Base-by-base conservation (phyloP, 192 early-diverging fungal genomes). In the Umbelopsis sp. region DNA sequence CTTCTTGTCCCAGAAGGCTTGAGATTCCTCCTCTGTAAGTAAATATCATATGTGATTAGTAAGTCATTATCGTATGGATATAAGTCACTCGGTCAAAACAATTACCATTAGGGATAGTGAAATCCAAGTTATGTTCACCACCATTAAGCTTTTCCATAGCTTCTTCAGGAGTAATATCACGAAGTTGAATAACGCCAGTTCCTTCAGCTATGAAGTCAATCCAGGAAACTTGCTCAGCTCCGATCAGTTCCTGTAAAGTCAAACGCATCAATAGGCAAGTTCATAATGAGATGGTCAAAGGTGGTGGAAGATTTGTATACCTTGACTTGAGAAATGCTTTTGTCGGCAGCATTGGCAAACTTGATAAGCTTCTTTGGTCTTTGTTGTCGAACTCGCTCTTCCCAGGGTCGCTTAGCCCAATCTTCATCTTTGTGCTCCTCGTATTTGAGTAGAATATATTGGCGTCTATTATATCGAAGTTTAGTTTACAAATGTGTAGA, bases 391-490 rank as follows among this genome's bases (percentile, higher is more conserved):
- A 41, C 45, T 41, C 47, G 51, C n/a, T 55, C 47, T 30, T 64
- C 49, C 2, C 49, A 41, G 6, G 20, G 20, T 21, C 33, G 18
- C 5, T 47, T 30, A 10, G 44, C 37, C 35, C 27, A 73, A 1
- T 64, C 68, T 52, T 46, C 46, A 27, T 52, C 51, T 2, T 47
- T 45, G 46, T 78, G 72, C n/a, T 73, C 71, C 37, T 46, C 49
- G n/a, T 30, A n/a, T 46, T 78, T 78, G 64, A 70, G 66, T 8
- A 68, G 58, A 13, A 78, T 33, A 44, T 78, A 78, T 11, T 66
- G 58, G 18, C 70, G 67, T n/a, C 72, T 78, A 46, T 51, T 21
- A 52, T 21, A 20, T n/a, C 0, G 9, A 30, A 18, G 8, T 11
- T 33, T 18, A 30, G 45, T 66, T 1, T 22, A 10, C 16, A 47